A percentile compares a stretch with the other conserved stretches of the same genome.
Evolutionary conservation across 2,329 filamentous ascomycete genomes (phyloP).

Genomic region (Botrytis medusae): DNA sequence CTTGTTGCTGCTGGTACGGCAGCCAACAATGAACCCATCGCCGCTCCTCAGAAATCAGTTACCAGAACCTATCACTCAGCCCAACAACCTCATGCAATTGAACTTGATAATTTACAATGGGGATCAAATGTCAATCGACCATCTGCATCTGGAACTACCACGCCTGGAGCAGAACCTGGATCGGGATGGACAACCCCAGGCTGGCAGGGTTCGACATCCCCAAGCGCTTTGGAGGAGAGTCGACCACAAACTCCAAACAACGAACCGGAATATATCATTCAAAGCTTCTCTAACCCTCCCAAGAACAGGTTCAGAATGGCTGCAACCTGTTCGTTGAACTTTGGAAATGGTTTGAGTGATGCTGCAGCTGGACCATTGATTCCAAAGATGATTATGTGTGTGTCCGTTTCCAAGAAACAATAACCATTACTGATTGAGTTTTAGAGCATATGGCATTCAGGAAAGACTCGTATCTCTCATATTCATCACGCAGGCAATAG

Average conservation of each 20-base stretch:
- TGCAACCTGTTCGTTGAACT: constrained; percentile 62
- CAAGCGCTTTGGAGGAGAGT: constrained; percentile 50
- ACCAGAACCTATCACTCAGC: constrained; percentile 37
- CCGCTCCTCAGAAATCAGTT: constrained; percentile 36
- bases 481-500: constrained; percentile 74
- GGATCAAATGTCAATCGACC: constrained; percentile 28
- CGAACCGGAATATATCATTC: constrained; percentile 47
- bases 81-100: constrained; percentile 31
- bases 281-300: constrained; percentile 58
- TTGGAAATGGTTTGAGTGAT: constrained; percentile 73
- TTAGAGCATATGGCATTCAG: constrained; percentile 14
- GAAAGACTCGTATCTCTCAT: constrained; percentile 68
- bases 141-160: constrained; percentile 26
- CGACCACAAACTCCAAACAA: constrained; percentile 49
- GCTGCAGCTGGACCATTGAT: constrained; percentile 75
- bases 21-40: constrained; percentile 21
- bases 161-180: constrained; percentile 23
- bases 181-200: constrained; percentile 26
- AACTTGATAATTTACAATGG: constrained; percentile 33
- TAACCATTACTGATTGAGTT: neutral
- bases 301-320: constrained; percentile 72
- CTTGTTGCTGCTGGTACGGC: constrained; percentile 29
- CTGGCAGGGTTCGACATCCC: constrained; percentile 30
- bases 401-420: neutral
- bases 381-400: constrained; percentile 70